A percentile compares a stretch with the other conserved stretches of the same genome.
phyloP scores from a whole-genome alignment of 2,329 filamentous ascomycete genomes.

The Pyrenophora tritici-repentis region DNA sequence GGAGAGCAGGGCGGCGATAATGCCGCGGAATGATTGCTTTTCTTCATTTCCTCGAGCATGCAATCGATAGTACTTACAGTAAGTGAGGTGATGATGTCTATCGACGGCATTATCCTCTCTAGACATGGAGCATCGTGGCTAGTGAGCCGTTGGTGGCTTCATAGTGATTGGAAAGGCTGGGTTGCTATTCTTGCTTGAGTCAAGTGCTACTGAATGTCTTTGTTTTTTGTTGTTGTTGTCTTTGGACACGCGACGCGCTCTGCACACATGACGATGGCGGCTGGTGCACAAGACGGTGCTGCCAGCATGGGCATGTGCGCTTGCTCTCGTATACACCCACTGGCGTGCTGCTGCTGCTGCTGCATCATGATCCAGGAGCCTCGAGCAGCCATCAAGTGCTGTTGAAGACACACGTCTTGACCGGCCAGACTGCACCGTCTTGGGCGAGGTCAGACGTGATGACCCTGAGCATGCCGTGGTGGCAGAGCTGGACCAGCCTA shows the following conservation, averaged over 20 bases:
- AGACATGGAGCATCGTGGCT: neutral
- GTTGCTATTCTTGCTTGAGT: slow-evolving; percentile 1
- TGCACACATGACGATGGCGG: neutral
- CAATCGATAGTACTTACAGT: slow-evolving; percentile 11
- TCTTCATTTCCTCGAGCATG: slow-evolving; percentile 10
- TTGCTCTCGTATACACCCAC: neutral
- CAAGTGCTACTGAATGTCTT: neutral
- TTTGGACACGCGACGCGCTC: slow-evolving; percentile 5
- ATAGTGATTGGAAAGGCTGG: neutral
- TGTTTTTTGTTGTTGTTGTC: slow-evolving; percentile 2
- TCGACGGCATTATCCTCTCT: slow-evolving; percentile 5
- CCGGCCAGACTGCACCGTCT: neutral
- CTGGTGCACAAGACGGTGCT: too few species aligned
- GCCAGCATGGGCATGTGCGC: neutral
- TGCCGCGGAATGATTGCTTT: slow-evolving; percentile 25
- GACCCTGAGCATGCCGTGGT: neutral
- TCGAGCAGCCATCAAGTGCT: neutral
- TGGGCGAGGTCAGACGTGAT: slow-evolving; percentile 12
- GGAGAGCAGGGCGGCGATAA: slow-evolving; percentile 2
- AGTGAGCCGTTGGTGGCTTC: neutral
- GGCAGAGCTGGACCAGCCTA: neutral
- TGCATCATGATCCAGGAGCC: slow-evolving; percentile 4
- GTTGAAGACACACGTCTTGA: neutral
- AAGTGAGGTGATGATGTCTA: neutral
- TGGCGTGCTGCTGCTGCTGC: slow-evolving; percentile 5